phyloP scores from a whole-genome alignment of 2,329 filamentous ascomycete species.

The Plenodomus biglobosus region DNA sequence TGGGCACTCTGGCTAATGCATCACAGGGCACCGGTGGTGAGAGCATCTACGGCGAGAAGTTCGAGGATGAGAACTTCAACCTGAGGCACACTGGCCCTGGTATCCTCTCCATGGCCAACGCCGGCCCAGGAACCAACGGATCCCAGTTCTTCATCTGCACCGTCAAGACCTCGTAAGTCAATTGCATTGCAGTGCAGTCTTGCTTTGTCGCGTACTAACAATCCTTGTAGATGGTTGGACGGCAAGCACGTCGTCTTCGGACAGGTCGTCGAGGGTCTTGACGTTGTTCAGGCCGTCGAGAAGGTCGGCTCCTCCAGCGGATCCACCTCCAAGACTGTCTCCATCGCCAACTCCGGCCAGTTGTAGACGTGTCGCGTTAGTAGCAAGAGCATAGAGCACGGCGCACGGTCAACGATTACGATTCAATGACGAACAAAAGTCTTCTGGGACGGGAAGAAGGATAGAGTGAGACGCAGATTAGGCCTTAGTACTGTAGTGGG shows the following conservation, averaged over 20 bases:
- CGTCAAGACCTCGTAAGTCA: conserved; percentile 68
- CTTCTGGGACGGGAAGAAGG: not conserved
- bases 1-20: conserved; percentile 10
- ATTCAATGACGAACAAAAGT: conserved; percentile 12
- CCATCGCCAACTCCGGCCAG: conserved; percentile 30
- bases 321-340: conserved; percentile 23
- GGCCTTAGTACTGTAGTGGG: conserved; percentile 8
- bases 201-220: not conserved
- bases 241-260: conserved; percentile 84
- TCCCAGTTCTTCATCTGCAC: conserved; percentile 98
- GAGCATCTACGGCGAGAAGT: conserved; percentile 96
- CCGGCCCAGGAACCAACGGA: conserved; percentile 90
- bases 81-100: conserved; percentile 91
- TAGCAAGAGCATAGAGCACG: not conserved
- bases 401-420: conserved; percentile 7
- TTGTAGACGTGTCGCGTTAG: conserved; percentile 12
- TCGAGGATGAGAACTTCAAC: conserved; percentile 92
- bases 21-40: conserved; percentile 69
- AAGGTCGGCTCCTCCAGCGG: conserved; percentile 25
- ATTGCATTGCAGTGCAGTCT: not conserved
- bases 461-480: not conserved
- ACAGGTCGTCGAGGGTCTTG: conserved; percentile 56
- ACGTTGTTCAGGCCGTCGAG: conserved; percentile 29
- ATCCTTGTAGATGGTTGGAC: conserved; percentile 59
- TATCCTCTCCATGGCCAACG: conserved; percentile 96